These are phyloP conservation scores for Pythium periplocum DNA, from an alignment of 352 stramenopile genomes.

Conservation along the genomic window DNA sequence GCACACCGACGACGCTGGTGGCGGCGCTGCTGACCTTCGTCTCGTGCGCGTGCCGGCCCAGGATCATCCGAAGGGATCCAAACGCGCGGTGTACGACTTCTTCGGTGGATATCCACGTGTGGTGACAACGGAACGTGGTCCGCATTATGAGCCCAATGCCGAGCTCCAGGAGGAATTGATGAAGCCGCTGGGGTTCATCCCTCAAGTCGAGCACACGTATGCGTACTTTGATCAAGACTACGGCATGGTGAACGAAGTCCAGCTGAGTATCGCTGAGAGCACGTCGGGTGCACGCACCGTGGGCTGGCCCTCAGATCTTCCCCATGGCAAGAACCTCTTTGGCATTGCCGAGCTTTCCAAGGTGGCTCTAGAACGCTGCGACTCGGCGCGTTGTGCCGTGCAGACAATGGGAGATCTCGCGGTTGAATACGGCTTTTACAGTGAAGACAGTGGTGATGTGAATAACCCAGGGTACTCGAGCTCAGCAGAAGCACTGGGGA, in stretches of 20 bases:
- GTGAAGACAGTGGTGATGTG: constrained; percentile 55
- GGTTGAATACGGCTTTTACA: constrained; percentile 88
- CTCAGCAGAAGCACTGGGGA: constrained; percentile 67
- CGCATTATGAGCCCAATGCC: constrained; percentile 34
- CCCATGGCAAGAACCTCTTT: constrained; percentile 65
- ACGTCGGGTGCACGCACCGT: constrained; percentile 68
- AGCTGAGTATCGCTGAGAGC: constrained; percentile 84
- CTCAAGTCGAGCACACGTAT: constrained; percentile 82
- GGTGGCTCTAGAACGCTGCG: constrained; percentile 73
- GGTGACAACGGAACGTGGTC: constrained; percentile 51
- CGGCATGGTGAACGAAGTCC: constrained; percentile 87
- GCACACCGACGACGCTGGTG: constrained; percentile 58
- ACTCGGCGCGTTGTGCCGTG: constrained; percentile 58
- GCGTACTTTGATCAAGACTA: constrained; percentile 88
- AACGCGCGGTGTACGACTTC: constrained; percentile 40
- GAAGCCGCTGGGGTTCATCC: constrained; percentile 60
- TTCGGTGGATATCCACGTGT: constrained; percentile 44
- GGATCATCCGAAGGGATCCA: constrained; percentile 27
- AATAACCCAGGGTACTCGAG: constrained; percentile 24
- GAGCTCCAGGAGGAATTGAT: constrained; percentile 16
- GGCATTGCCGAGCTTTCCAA: constrained; percentile 75
- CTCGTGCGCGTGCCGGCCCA: constrained; percentile 77
- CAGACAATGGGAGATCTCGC: constrained; percentile 86
- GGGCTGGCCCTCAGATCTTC: constrained; percentile 34
- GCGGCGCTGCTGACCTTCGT: constrained; percentile 67